Percentiles rank a stretch among this genome's conserved stretches.
phyloP scores from a whole-genome alignment of 1,284 basidiomycete genomes.

The Ustilago shanxiensis region DNA sequence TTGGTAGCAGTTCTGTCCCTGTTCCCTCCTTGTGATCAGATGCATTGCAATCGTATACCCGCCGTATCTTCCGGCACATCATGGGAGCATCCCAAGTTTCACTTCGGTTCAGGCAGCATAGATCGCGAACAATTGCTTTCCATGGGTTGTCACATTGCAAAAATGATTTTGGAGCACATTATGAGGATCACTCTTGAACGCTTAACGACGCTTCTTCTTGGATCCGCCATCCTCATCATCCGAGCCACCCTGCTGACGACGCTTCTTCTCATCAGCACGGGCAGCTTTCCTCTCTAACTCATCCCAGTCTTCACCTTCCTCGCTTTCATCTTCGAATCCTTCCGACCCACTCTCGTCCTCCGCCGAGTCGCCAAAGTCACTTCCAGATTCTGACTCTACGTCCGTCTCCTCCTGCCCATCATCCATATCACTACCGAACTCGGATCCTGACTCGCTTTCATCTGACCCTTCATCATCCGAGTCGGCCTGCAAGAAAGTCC shows the following conservation, averaged over 20 bases:
- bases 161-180: not conserved
- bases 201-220: constrained; percentile 51
- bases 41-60: constrained; percentile 11
- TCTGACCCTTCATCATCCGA: constrained; percentile 42
- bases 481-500: constrained; percentile 81
- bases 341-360: constrained; percentile 73
- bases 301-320: constrained; percentile 87
- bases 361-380: constrained; percentile 67
- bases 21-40: not conserved
- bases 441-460: constrained; percentile 64
- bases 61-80: not conserved
- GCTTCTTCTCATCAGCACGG: constrained; percentile 63
- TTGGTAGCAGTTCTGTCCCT: too few species aligned
- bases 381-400: constrained; percentile 61
- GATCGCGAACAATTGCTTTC: not conserved
- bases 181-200: not conserved
- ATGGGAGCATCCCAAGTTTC: not conserved
- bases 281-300: constrained; percentile 84
- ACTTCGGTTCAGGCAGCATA: not conserved
- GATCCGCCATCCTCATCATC: constrained; percentile 49
- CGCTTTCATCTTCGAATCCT: constrained; percentile 77
- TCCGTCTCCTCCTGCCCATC: constrained; percentile 67
- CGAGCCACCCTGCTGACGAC: constrained; percentile 53
- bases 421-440: constrained; percentile 68
- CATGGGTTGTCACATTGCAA: constrained; percentile 1